Evolutionary conservation across 2,329 filamentous ascomycete genomes (phyloP), one percentile per base, ranked within the genome.

Genomic region (Aspergillus versicolor): DNA sequence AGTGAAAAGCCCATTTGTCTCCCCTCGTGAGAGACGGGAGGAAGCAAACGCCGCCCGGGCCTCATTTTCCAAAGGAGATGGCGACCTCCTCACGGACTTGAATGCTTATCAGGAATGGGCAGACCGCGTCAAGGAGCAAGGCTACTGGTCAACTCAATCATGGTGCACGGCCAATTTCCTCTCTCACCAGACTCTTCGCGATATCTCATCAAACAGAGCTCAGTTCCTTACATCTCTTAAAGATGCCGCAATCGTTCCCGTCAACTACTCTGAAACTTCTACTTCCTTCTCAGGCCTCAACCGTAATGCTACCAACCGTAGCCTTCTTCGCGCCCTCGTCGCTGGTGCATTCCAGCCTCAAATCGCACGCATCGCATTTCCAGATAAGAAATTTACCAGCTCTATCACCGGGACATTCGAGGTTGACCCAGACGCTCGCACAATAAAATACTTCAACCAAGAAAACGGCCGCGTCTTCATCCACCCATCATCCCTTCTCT

Each of bases 351-450:
- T 91, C 72, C 84, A 86, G 30, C 94, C 94, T 0, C 93, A 97
- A 74, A 86, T 97, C 62, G 92, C 92, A 13, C 86, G 92, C 52
- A 96, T 99, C 70, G 88, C 92, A 63, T 91, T 97, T 65, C 94
- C 94, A 0, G 91, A 96, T 76, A 96, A 96, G 79, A 97, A 97
- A 74, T 99, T 95, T 73, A 90, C 90, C 12, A 86, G 88, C 37
- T 91, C 90, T 2, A 85, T 95, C 61, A 90, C 91, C 1, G 94
- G 94, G 7, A 91, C 94, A 0, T 90, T 97, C 1, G 93, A 94
- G 71, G 81, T 97, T 6, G 94, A 99, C 70, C 93, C 93, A 0
- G 93, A 97, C 74, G 93, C 93, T 4, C 84, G 87, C 52, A 90
- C 89, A 3, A 97, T 99, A 75, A 94, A 92, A 71, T 99, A 92